Evolutionary conservation across 2,329 filamentous ascomycete genomes (phyloP), one percentile per base, ranked within the genome.

Genomic region (Cadophora sp.): DNA sequence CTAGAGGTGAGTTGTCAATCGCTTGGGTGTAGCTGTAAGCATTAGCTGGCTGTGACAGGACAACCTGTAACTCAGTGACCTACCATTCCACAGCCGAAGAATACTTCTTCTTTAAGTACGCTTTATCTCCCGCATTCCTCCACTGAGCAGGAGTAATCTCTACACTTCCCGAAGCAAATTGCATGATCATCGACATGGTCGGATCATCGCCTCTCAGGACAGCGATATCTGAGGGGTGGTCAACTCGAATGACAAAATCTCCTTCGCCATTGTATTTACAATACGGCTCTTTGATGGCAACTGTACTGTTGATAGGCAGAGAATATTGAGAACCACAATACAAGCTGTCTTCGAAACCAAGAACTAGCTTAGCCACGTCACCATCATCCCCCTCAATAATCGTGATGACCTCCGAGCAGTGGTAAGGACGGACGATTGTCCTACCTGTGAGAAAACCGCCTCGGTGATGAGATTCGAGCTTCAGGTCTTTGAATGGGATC

Each of bases 191-290:
- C 11, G 40, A 59, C 34, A 72, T 67, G 22, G 71, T 69, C 19
- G 67, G 65, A 46, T 71, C 71, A 62, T 72, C 69, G 22, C 71
- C 71, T 62, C 69, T 65, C 40, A 72, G 48, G 16, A 70, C 62
- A 9, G 71, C 71, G 62, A 72, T 72, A 43, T 72, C 71, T 60
- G 69, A 71, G 46, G 69, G 71, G 61, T 72, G 71, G 46, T 72
- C 69, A 14, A 72, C 64, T 3, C 68, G 37, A 27, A 72, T 69
- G 3, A 70, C 40, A 46, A 61, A 72, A 27, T 66, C 67, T 4
- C 56, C 53, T 6, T 68, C 58, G 29, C 68, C 62, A 46, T 65
- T 68, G 26, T 61, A 66, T 26, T 72, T 66, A 11, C 70, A 69
- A 46, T 71, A 72, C 1, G 70, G 68, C 26, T 70, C 70, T 59